Conservation (phyloP, 2,329 filamentous ascomycete species). For the Triangularia verruculosa region DNA sequence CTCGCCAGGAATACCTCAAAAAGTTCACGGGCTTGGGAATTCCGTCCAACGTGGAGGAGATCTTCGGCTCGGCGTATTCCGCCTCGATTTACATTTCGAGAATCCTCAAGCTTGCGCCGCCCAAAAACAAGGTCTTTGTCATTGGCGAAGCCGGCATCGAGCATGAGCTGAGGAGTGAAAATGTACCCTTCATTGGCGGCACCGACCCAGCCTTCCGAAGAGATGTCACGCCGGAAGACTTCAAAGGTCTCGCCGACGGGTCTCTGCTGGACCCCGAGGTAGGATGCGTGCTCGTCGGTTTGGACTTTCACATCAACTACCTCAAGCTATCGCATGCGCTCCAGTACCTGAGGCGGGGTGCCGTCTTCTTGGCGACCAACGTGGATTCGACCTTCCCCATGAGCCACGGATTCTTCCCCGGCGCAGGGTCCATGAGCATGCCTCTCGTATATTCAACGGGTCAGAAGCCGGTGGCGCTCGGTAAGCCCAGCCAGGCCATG, state of each 20-base stretch:
- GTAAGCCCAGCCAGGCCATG: slow-evolving; percentile 98
- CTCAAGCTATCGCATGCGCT: slow-evolving; percentile 81
- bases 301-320: slow-evolving; percentile 96
- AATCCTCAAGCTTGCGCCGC: slow-evolving; percentile 74
- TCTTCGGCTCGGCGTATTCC: slow-evolving; percentile 95
- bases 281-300: slow-evolving; percentile 80
- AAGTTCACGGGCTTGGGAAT: slow-evolving; percentile 84
- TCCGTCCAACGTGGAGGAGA: slow-evolving; percentile 76
- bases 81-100: slow-evolving; percentile 93
- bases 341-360: slow-evolving; percentile 81
- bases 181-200: slow-evolving; percentile 77
- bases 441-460: slow-evolving; percentile 72
- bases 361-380: slow-evolving; percentile 89
- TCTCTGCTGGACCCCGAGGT: slow-evolving; percentile 81
- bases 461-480: slow-evolving; percentile 71
- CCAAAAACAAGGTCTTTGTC: slow-evolving; percentile 91
- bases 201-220: slow-evolving; percentile 76
- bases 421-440: slow-evolving; percentile 78
- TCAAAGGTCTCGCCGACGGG: slow-evolving; percentile 70
- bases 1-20: slow-evolving; percentile 85
- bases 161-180: slow-evolving; percentile 77
- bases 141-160: slow-evolving; percentile 91
- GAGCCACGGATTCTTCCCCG: slow-evolving; percentile 80
- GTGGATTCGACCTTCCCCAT: slow-evolving; percentile 85
- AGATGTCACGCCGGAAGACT: slow-evolving; percentile 79